Conservation (phyloP, 768 basidiomycete species). For the Auricularia heimuer region DNA sequence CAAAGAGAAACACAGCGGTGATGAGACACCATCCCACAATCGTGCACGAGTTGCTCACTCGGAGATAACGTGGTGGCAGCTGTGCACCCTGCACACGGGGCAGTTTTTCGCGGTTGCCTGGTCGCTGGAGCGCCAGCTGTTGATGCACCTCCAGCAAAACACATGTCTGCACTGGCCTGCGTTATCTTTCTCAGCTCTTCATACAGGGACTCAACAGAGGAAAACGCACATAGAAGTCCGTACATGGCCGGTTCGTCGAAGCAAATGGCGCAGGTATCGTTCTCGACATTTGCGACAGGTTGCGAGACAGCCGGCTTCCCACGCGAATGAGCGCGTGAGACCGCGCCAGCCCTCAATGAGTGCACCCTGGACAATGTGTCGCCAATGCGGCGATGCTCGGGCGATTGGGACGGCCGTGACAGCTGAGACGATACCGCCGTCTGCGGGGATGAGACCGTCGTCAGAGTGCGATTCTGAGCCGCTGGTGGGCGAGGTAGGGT, state of each 20-base stretch:
- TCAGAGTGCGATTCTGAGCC: neutral
- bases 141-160: neutral
- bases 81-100: neutral
- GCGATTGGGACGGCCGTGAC: neutral
- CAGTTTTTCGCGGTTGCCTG: neutral
- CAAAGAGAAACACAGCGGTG: no score
- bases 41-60: neutral
- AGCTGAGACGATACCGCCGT: neutral
- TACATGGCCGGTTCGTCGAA: neutral
- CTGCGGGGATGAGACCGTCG: neutral
- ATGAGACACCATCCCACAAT: no score
- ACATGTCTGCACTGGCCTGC: neutral
- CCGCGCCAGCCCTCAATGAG: neutral
- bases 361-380: neutral
- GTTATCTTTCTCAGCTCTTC: no score
- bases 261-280: neutral
- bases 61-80: neutral
- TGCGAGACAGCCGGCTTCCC: no score
- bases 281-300: neutral
- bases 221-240: neutral
- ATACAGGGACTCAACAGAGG: neutral
- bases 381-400: neutral
- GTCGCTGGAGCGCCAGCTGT: neutral
- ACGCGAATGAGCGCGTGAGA: neutral
- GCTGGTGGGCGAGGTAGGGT: neutral